phyloP scores from a whole-genome alignment of 2,329 filamentous ascomycete species.

The Cadophora malorum region DNA sequence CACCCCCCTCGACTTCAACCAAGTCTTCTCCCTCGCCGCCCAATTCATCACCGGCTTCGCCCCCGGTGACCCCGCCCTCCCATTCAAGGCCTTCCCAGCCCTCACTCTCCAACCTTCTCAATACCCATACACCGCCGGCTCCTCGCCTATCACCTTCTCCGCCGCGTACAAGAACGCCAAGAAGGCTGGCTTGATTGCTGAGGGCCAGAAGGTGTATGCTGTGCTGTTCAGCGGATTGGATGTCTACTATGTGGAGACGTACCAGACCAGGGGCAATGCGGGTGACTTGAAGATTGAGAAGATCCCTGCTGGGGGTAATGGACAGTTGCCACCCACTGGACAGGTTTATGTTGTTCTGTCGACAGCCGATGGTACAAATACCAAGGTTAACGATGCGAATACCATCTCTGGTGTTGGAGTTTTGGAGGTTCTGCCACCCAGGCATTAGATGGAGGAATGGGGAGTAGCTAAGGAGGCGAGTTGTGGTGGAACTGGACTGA shows the following conservation, averaged over 20 bases:
- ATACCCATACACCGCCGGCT: conserved; percentile 36
- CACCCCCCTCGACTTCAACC: conserved; percentile 61
- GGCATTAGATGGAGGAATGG: background rate
- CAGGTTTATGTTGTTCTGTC: conserved; percentile 51
- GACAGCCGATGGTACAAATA: conserved; percentile 45
- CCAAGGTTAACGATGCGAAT: conserved; percentile 47
- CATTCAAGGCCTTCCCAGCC: conserved; percentile 65
- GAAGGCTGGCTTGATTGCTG: conserved; percentile 23
- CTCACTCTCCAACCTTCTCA: conserved; percentile 46
- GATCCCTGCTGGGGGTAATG: conserved; percentile 31
- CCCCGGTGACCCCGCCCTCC: conserved; percentile 56
- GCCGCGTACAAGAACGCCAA: conserved; percentile 37
- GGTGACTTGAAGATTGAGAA: conserved; percentile 36
- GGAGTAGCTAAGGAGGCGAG: too few species aligned
- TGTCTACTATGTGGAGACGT: conserved; percentile 37
- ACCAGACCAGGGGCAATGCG: conserved; percentile 29
- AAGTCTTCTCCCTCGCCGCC: conserved; percentile 69
- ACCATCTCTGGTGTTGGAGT: conserved; percentile 49
- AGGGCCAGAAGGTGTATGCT: conserved; percentile 35
- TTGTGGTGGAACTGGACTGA: background rate
- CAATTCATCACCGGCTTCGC: conserved; percentile 66
- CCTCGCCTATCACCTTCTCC: conserved; percentile 35
- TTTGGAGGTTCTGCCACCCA: conserved; percentile 42
- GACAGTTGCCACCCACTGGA: conserved; percentile 40
- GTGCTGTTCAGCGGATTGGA: conserved; percentile 42